Evolutionary conservation across 176 grass and related monocot genomes (phyloP).

Genomic region (Leersia perrieri): DNA sequence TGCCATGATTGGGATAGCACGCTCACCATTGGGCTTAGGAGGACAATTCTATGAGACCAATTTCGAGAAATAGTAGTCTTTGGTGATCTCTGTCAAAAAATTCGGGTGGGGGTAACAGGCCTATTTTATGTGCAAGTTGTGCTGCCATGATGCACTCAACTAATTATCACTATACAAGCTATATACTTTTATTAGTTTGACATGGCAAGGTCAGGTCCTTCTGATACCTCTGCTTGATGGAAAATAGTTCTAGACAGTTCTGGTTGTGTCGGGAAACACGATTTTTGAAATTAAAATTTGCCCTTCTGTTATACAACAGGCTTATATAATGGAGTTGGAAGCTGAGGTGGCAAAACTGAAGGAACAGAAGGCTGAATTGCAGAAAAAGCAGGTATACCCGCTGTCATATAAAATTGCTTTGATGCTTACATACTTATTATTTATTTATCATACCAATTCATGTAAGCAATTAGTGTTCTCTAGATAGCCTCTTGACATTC

Average conservation of each 20-base stretch:
- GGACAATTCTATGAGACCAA: background rate
- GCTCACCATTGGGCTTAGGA: background rate
- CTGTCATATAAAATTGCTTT: conserved; percentile 14
- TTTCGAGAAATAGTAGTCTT: background rate
- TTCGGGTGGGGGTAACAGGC: background rate
- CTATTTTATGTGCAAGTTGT: conserved; percentile 3
- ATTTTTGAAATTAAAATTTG: background rate
- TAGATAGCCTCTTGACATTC: background rate
- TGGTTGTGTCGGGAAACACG: background rate
- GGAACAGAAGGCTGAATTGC: conserved; percentile 63
- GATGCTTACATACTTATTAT: background rate
- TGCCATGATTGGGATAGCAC: background rate
- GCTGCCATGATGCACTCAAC: background rate
- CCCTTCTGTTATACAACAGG: conserved; percentile 32
- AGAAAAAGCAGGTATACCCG: conserved; percentile 76
- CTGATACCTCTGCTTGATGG: background rate
- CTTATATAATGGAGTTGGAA: conserved; percentile 90
- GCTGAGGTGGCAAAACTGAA: conserved; percentile 89
- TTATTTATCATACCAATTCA: background rate
- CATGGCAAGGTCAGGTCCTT: background rate
- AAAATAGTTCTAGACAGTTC: background rate
- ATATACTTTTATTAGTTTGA: background rate
- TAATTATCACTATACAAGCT: background rate
- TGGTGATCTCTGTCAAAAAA: background rate
- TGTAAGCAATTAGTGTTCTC: background rate